Base-by-base conservation (phyloP, 139 green algal genomes). In the Tetradesmus obliquus region DNA sequence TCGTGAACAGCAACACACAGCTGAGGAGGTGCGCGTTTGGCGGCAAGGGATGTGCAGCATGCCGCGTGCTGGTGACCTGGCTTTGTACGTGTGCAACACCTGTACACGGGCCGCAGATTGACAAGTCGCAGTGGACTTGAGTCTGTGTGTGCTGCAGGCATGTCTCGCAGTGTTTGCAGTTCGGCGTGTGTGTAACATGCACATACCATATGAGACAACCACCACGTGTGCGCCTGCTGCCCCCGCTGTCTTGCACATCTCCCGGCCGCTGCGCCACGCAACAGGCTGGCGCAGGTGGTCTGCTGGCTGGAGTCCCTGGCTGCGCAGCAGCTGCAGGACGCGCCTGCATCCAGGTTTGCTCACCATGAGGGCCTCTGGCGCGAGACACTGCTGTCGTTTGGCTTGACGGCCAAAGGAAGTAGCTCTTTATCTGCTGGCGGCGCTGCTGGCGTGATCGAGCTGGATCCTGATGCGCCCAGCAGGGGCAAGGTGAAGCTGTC, bases 381-480 rank as follows among this genome's bases (percentile, higher is more conserved):
- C 2, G 95, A 98, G 88, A 98, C 96, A 32, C 88, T 88, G 88
- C 82, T 91, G 19, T 83, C 71, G 60, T 82, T 91, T 7, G 72
- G 93, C 76, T 20, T 81, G 72, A 19, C 32, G 10, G 15, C 54
- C 55, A 87, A 58, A 2, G 6, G 6, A 0, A 0, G 5, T 69
- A 19, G 82, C 76, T 55, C 76, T 22, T 17, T 54, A 74, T 57
- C 57, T 24, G 51, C 15, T 55, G 86, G 79, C 12, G 45, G 9
- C 32, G 79, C 32, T 58, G 45, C 55, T 71, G 88, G 74, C 54
- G 57, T 95, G 60, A 88, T 91, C 1, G 95, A 98, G 92, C 94
- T 98, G n/a, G 96, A 98, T 91, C 96, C 96, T 1, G 96, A 98
- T 89, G 96, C 96, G 1, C 94, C 96, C 62, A 92, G 88, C 5